Conservation (phyloP, 768 basidiomycete genomes). For the Boletus fagicola region DNA sequence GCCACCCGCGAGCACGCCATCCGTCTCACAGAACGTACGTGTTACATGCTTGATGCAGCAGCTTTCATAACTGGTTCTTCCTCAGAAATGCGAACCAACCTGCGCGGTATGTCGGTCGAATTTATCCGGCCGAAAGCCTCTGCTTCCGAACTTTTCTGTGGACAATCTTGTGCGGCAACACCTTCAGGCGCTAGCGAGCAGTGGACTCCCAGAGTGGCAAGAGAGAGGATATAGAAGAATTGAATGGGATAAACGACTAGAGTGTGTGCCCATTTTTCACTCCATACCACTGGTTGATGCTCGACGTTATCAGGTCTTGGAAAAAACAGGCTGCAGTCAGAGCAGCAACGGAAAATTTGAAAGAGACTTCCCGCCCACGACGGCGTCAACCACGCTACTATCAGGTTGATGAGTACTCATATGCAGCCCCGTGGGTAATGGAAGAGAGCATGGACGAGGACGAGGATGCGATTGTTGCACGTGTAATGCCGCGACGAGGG, state of each 20-base stretch:
- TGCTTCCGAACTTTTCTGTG: conserved; percentile 64
- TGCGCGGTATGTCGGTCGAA: conserved; percentile 62
- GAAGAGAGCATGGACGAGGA: conserved; percentile 9
- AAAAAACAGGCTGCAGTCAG: conserved; percentile 14
- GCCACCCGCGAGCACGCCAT: no score
- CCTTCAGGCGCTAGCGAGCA: conserved; percentile 45
- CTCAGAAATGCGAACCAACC: no score
- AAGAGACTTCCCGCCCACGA: conserved; percentile 10
- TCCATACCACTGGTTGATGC: background rate
- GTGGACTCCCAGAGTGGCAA: conserved; percentile 53
- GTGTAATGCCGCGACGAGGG: conserved; percentile 13
- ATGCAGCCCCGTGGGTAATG: conserved; percentile 2
- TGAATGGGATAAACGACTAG: conserved; percentile 55
- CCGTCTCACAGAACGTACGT: no score
- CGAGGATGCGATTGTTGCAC: background rate
- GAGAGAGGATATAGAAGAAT: conserved; percentile 42
- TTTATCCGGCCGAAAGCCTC: conserved; percentile 40
- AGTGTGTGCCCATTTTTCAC: conserved; percentile 39
- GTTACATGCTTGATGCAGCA: no score
- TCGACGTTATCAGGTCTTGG: conserved; percentile 30
- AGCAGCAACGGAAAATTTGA: conserved; percentile 20
- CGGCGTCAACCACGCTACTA: conserved; percentile 15
- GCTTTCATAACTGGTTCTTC: no score
- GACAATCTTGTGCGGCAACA: conserved; percentile 63
- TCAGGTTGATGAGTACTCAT: conserved; percentile 7